Evolutionary conservation across 495 filamentous ascomycete genomes (phyloP).

Genomic region (Jackrogersella multiformis): DNA sequence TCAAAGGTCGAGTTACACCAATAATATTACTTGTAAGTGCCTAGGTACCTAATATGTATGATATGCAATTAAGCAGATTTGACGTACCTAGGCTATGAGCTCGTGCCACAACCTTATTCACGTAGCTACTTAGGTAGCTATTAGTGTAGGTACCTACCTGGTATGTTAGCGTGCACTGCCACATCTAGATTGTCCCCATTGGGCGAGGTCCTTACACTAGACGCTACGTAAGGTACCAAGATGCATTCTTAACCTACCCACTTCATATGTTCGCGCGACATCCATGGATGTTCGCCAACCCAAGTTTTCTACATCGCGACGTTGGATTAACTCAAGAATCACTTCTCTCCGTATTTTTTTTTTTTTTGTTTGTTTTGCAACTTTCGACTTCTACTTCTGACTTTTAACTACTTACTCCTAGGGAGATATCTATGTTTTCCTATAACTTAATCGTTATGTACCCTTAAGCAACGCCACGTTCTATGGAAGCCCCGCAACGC

Average conservation of each 20-base stretch:
- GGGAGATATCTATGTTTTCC: conserved; percentile 3
- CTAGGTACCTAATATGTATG: background rate
- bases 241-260: conserved; percentile 16
- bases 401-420: background rate
- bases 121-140: too few relatives aligned
- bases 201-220: too few relatives aligned
- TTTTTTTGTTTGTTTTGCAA: background rate
- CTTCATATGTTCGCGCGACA: conserved; percentile 8
- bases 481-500: conserved; percentile 33
- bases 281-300: conserved; percentile 10
- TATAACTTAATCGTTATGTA: conserved; percentile 19
- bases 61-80: background rate
- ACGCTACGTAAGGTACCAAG: conserved; percentile 13
- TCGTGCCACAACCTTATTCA: conserved; percentile 28
- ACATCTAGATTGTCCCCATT: background rate
- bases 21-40: background rate
- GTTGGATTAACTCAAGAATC: background rate
- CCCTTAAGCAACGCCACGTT: conserved; percentile 28
- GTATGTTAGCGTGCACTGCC: background rate
- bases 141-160: too few relatives aligned
- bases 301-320: conserved; percentile 10
- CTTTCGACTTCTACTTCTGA: too few relatives aligned
- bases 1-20: background rate
- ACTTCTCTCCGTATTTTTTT: background rate
- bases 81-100: conserved; percentile 2